Conservation (phyloP, 2,329 filamentous ascomycete species). For the Colletotrichum tropicicola region DNA sequence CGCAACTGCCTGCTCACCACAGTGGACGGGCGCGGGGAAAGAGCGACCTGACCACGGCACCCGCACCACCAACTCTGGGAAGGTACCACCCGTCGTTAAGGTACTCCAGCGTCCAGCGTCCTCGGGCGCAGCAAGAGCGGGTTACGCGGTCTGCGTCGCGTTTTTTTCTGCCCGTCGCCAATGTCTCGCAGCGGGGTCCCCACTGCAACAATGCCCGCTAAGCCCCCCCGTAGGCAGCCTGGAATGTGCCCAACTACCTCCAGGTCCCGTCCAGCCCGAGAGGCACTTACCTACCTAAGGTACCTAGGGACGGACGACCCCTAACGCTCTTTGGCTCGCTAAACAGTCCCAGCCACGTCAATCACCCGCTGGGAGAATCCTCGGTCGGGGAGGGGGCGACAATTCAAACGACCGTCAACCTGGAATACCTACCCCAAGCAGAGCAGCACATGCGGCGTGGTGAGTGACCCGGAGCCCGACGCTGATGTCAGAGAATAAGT, state of each 20-base stretch:
- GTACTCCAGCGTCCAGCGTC: too few species aligned
- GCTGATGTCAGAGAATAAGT: background rate
- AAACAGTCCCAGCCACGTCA: background rate
- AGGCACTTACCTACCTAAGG: too few species aligned
- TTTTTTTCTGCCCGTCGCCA: background rate
- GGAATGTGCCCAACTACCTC: too few species aligned
- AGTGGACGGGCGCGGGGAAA: too few species aligned
- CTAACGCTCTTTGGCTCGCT: conserved; percentile 9
- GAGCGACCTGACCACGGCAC: too few species aligned
- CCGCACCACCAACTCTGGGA: too few species aligned
- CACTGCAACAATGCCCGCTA: conserved; percentile 3
- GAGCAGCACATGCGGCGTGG: too few species aligned
- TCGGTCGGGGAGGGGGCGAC: background rate
- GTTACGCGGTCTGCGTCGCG: conserved; percentile 22
- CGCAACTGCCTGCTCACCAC: too few species aligned
- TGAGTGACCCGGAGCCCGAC: background rate
- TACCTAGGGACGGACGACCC: too few species aligned
- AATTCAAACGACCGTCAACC: too few species aligned
- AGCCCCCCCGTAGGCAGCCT: background rate
- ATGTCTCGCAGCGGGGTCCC: conserved; percentile 19
- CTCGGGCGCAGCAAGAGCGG: background rate
- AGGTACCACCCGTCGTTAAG: background rate
- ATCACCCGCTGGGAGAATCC: background rate
- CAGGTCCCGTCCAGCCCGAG: too few species aligned
- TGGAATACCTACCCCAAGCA: too few species aligned